Base-by-base conservation (phyloP, 1,284 basidiomycete genomes). In the Veloporphyrellus conicus region DNA sequence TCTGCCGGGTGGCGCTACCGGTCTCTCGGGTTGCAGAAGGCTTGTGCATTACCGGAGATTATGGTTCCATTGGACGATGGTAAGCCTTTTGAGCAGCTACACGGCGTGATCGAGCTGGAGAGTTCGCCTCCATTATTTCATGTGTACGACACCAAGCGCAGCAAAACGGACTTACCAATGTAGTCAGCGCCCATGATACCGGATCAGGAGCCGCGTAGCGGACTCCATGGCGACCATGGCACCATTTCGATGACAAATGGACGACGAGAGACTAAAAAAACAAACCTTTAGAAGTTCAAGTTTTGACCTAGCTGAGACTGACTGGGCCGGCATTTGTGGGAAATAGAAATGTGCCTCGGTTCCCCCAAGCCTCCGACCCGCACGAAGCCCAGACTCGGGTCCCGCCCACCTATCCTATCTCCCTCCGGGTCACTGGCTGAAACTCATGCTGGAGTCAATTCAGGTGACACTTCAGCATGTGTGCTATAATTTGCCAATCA, bases 41-140 rank as follows among this genome's bases (percentile, higher is more conserved):
- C n/a, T 15, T 9, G 15, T 2, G 7, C 8, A 8, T n/a, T 41
- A 41, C 19, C 8, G 23, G 15, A 28, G 12, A 22, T 12, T n/a
- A 19, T 31, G 44, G 23, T 31, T 32, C 28, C 9, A 47, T 32
- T 28, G 20, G 8, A 9, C 2, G 20, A 34, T 25, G 14, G 7
- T 19, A 9, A 15, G 15, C 16, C 27, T 19, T 18, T 25, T 32
- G 8, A 32, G n/a, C n/a, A n/a, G 31, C 31, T 32, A 31, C 29
- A 14, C n/a, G 15, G 31, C 18, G 18, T 15, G 15, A 28, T 43
- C 39, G 31, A 44, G 34, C 22, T 11, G 19, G 25, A 16, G 22
- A 50, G 16, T 35, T 14, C n/a, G n/a, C 22, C 15, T 41, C 22
- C 27, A 38, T 33, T 18, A 33, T n/a, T n/a, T n/a, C n/a, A 52